Conservation (phyloP, 1,284 basidiomycete species). For the Xerocomus amazonicus region DNA sequence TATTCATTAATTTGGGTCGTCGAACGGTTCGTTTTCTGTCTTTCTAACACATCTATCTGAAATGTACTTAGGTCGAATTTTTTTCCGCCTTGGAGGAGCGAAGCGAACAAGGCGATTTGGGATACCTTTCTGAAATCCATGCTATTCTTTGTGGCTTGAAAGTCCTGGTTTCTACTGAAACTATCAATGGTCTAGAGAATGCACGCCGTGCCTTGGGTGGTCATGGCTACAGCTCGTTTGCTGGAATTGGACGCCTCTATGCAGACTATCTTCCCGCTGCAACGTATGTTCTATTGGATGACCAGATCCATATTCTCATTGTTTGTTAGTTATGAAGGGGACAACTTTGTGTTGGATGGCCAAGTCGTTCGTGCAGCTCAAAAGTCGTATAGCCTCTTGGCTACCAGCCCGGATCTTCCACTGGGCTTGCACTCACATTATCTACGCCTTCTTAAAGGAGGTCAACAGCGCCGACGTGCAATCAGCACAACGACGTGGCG, state of each 20-base stretch:
- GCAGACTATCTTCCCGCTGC: conserved; percentile 62
- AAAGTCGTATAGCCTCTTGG: conserved; percentile 48
- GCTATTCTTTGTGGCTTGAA: conserved; percentile 71
- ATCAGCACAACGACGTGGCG: conserved; percentile 11
- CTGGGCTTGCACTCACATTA: conserved; percentile 52
- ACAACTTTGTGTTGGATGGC: conserved; percentile 71
- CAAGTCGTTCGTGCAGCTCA: conserved; percentile 71
- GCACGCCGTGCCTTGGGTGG: conserved; percentile 74
- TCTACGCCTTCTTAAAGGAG: conserved; percentile 45
- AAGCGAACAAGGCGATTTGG: conserved; percentile 55
- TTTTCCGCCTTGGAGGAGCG: conserved; percentile 49
- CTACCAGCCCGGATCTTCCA: conserved; percentile 14
- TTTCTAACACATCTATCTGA: not conserved
- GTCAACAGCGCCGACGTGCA: conserved; percentile 13
- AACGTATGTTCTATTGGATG: conserved; percentile 43
- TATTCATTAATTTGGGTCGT: conserved; percentile 65
- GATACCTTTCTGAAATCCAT: conserved; percentile 67
- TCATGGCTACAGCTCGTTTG: conserved; percentile 71
- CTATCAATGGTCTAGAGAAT: conserved; percentile 61
- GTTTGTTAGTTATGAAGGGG: conserved; percentile 61
- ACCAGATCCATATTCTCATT: not conserved
- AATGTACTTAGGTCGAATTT: conserved; percentile 39
- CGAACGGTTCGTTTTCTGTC: conserved; percentile 46
- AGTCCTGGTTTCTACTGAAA: conserved; percentile 51
- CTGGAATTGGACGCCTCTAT: conserved; percentile 63